Evolutionary conservation across 495 filamentous ascomycete genomes (phyloP).

Genomic region (Monascus purpureus): DNA sequence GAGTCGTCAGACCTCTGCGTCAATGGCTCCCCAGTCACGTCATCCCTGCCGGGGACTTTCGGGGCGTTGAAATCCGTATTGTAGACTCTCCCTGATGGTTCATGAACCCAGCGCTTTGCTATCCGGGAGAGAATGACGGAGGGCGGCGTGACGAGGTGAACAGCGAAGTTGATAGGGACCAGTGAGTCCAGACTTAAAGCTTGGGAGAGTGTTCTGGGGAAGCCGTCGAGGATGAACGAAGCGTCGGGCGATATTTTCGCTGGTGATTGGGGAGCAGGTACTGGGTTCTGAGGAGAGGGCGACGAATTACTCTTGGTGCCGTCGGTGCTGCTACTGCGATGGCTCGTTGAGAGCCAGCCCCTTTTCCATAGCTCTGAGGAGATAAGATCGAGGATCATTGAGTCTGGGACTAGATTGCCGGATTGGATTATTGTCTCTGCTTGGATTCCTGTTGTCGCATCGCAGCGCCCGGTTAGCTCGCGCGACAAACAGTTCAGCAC

Average conservation of each 20-base stretch:
- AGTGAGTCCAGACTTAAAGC: slow-evolving; percentile 61
- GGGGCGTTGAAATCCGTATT: slow-evolving; percentile 87
- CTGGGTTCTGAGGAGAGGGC: slow-evolving; percentile 7
- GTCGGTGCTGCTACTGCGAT: slow-evolving; percentile 10
- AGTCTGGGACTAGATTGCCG: slow-evolving; percentile 74
- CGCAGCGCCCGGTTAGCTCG: slow-evolving; percentile 2
- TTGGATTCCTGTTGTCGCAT: slow-evolving; percentile 50
- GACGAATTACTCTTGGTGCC: slow-evolving; percentile 8
- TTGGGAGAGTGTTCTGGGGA: slow-evolving; percentile 77
- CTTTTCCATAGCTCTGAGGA: slow-evolving; percentile 68
- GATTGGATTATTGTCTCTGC: slow-evolving; percentile 76
- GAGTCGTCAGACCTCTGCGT: slow-evolving; percentile 75
- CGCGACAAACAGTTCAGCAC: not conserved
- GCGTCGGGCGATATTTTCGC: slow-evolving; percentile 57
- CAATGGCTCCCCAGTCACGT: slow-evolving; percentile 79
- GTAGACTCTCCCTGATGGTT: slow-evolving; percentile 81
- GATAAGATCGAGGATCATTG: slow-evolving; percentile 84
- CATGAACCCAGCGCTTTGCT: slow-evolving; percentile 83
- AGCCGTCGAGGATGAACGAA: slow-evolving; percentile 92
- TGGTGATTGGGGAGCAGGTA: slow-evolving; percentile 18
- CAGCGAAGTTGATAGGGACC: slow-evolving; percentile 83
- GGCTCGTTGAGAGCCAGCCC: slow-evolving; percentile 55
- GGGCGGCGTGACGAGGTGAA: slow-evolving; percentile 37
- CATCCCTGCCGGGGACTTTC: slow-evolving; percentile 66
- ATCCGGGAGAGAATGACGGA: slow-evolving; percentile 82